Evolutionary conservation across 1,284 basidiomycete species (phyloP), one percentile per base, ranked within the genome.

Genomic region (Porogramme epimiltina): DNA sequence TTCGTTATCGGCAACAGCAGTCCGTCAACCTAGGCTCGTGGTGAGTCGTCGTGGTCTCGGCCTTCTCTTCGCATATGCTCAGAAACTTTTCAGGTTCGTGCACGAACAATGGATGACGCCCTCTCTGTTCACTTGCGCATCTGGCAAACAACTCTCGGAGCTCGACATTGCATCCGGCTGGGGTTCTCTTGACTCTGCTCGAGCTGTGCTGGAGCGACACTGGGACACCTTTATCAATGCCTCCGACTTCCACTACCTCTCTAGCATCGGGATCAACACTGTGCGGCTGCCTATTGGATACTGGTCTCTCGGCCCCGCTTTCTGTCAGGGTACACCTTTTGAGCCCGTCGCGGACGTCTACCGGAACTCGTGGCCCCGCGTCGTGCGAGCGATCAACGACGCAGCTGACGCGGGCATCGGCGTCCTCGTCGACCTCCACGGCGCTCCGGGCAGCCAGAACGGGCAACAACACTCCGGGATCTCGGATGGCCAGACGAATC

Each of bases 81-180:
- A 56, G 20, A 45, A 1, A 31, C n/a, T 26, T 19, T 36, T 9
- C 52, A 87, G 87, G 87, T 89, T 91, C 61, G 87, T 90, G 1
- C 81, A 85, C 50, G 89, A 92, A 65, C 71, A 78, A 25, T 92
- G 89, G 89, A 90, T 92, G 85, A 81, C 82, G 5, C 82, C 84
- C 3, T 84, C 84, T 38, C 59, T 89, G 28, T 91, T 90, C 64
- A 65, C 67, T 2, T 89, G 86, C 53, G 87, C 89, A 3, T 66
- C 74, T 22, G 84, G 78, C 4, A 62, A 72, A 18, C 73, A 79
- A 60, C 61, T 71, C 2, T 80, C 87, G 2, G 84, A 85, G 60
- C 63, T 82, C 20, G 79, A 87, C 62, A 75, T 87, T 53, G 77
- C 77, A 23, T 70, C 66, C 47, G 81, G 80, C 9, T 84, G 80